These are phyloP conservation scores for Cordia subcordata DNA, from an alignment of 257 asterid species.

Conservation along the genomic window DNA sequence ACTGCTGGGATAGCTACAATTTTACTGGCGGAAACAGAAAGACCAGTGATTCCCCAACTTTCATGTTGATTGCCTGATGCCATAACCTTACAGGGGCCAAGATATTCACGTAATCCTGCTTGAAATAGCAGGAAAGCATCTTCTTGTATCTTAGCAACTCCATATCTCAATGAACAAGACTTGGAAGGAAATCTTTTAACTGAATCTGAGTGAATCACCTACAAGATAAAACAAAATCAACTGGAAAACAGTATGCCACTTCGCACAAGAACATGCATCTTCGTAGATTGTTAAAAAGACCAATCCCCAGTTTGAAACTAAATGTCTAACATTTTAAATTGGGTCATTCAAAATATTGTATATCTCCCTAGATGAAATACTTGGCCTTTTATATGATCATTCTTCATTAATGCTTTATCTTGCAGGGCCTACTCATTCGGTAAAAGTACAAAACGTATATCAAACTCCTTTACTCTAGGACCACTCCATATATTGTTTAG, in stretches of 20 bases:
- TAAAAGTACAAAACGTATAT: no score
- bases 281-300: not conserved
- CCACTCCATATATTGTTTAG: no score
- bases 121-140: slow-evolving; percentile 78
- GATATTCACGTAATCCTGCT: slow-evolving; percentile 77
- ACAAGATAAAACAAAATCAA: slow-evolving; percentile 15
- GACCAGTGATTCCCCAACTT: slow-evolving; percentile 88
- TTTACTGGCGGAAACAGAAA: slow-evolving; percentile 87
- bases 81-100: slow-evolving; percentile 42
- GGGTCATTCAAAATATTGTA: no score
- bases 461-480: no score
- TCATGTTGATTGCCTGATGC: slow-evolving; percentile 37
- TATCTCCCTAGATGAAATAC: no score
- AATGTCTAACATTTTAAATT: no score
- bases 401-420: no score
- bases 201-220: slow-evolving; percentile 66
- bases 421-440: no score
- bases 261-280: not conserved
- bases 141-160: slow-evolving; percentile 79
- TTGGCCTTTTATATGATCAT: no score
- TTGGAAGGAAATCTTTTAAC: slow-evolving; percentile 79
- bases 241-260: not conserved
- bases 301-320: no score
- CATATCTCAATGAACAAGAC: slow-evolving; percentile 84
- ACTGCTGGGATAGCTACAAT: slow-evolving; percentile 69